phyloP scores from a whole-genome alignment of 2,329 filamentous ascomycete genomes.

The Ophiostoma ulmi region DNA sequence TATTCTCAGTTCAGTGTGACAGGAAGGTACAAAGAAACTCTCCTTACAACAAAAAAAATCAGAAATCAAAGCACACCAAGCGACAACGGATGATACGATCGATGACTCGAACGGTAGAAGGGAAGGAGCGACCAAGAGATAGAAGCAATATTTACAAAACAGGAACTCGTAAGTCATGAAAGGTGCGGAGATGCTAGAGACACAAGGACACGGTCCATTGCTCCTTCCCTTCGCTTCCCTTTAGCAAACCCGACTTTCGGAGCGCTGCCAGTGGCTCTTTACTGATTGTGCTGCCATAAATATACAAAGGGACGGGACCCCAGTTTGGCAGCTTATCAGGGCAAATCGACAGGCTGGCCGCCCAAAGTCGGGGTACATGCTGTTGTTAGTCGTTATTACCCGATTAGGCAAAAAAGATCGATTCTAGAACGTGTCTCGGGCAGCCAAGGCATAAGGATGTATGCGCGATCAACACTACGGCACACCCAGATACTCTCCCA shows the following conservation, averaged over 20 bases:
- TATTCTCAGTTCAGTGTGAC: background rate
- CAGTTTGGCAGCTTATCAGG: conserved; percentile 1
- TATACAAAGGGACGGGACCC: background rate
- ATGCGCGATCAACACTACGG: background rate
- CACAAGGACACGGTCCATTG: background rate
- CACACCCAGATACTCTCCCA: background rate
- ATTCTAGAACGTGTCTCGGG: conserved; percentile 9
- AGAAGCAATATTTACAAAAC: conserved; percentile 1
- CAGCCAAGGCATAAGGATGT: background rate
- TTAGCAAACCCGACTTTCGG: conserved; percentile 15
- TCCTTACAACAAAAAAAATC: background rate
- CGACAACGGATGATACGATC: background rate
- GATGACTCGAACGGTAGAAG: conserved; percentile 1
- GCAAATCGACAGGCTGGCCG: conserved; percentile 11
- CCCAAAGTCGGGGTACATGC: background rate
- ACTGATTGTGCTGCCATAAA: conserved; percentile 3
- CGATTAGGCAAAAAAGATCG: conserved; percentile 24
- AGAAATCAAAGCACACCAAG: background rate
- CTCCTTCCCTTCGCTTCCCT: conserved; percentile 8
- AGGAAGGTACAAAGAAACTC: background rate
- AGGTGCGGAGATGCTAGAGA: conserved; percentile 2
- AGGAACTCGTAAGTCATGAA: conserved; percentile 3
- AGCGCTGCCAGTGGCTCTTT: conserved; percentile 4
- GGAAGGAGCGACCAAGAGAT: conserved; percentile 4
- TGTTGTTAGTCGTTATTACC: conserved; percentile 22